Percentiles rank a stretch among this genome's conserved stretches.
These are phyloP conservation scores for Apophysomyces elegans DNA, from an alignment of 371 early-diverging fungal species.

Conservation along the genomic window DNA sequence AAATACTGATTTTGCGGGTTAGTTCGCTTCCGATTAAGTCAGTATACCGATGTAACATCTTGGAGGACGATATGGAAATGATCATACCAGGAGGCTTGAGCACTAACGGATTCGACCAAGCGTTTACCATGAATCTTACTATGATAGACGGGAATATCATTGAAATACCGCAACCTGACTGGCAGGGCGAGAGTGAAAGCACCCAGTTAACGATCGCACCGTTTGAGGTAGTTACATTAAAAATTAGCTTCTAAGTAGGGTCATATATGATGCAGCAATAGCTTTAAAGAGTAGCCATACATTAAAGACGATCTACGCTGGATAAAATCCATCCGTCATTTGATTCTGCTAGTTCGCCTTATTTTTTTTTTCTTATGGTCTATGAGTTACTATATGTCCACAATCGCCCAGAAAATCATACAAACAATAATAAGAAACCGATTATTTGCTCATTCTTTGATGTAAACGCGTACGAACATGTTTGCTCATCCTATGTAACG, in stretches of 20 bases:
- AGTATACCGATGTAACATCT: conserved; percentile 71
- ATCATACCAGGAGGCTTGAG: background rate
- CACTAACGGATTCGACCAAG: conserved; percentile 21
- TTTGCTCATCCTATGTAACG: no score
- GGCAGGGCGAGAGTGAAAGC: conserved; percentile 29
- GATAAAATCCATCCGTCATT: no score
- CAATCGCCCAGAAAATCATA: no score
- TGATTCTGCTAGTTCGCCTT: no score
- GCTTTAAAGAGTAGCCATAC: no score
- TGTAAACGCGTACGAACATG: no score
- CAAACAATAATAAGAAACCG: no score
- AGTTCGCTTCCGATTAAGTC: conserved; percentile 52
- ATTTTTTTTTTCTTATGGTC: no score
- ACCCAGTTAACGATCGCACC: conserved; percentile 56
- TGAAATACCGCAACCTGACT: conserved; percentile 36
- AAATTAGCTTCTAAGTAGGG: conserved; percentile 38
- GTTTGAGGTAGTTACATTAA: conserved; percentile 67
- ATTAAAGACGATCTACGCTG: no score
- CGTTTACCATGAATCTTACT: conserved; percentile 44
- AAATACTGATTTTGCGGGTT: conserved; percentile 7
- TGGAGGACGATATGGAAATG: conserved; percentile 69
- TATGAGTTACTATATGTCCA: no score
- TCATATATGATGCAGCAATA: no score
- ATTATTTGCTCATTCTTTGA: no score
- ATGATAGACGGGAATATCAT: conserved; percentile 46